Percentiles rank a stretch among this genome's conserved stretches.
Conservation (phyloP, 371 early-diverging fungal genomes). For the Thermomucor indicae-seudaticae region DNA sequence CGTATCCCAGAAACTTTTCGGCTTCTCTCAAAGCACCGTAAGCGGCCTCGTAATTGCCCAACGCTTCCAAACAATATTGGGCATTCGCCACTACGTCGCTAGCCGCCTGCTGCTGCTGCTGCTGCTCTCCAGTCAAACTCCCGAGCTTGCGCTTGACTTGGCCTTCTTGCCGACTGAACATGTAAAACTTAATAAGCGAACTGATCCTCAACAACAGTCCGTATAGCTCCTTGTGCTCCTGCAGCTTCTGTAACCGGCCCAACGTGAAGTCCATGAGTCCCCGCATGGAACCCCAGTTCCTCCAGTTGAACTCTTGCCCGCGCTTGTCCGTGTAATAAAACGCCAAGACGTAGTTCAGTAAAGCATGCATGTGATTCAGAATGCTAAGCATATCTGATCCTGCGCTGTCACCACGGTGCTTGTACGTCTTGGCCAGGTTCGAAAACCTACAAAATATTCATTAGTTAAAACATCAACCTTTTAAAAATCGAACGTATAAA, state of each 20-base stretch:
- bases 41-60: constrained; percentile 23
- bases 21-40: constrained; percentile 18
- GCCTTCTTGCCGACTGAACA: constrained; percentile 16
- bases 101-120: background rate
- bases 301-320: background rate
- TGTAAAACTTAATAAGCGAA: constrained; percentile 25
- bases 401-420: constrained; percentile 27
- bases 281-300: constrained; percentile 29
- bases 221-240: constrained; percentile 14
- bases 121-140: background rate
- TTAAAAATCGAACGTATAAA: too few relatives aligned
- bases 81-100: constrained; percentile 1
- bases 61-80: constrained; percentile 4
- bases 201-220: constrained; percentile 20
- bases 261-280: constrained; percentile 24
- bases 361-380: constrained; percentile 30
- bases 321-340: constrained; percentile 25
- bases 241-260: constrained; percentile 8
- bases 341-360: constrained; percentile 32
- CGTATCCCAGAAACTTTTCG: constrained; percentile 18
- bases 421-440: constrained; percentile 29
- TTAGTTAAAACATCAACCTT: too few relatives aligned
- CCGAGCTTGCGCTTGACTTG: constrained; percentile 1
- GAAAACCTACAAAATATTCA: too few relatives aligned
- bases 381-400: constrained; percentile 6